Conservation (phyloP, 352 stramenopile species). For the Phytophthora syringae region DNA sequence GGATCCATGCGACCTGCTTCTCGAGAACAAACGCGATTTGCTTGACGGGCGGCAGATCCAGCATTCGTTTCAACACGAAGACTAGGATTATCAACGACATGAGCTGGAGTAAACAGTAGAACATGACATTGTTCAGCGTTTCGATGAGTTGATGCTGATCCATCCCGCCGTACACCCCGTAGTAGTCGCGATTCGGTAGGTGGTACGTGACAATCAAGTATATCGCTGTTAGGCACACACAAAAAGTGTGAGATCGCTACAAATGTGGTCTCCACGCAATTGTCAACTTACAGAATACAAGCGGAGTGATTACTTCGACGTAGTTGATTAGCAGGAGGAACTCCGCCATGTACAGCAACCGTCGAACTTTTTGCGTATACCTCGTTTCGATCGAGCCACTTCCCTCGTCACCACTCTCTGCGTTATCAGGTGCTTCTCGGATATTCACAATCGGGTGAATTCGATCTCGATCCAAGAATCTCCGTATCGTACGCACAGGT, state of each 20-base stretch:
- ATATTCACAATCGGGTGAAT: conserved; percentile 6
- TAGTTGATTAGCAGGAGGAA: conserved; percentile 29
- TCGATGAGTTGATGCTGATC: not conserved
- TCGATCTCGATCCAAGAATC: not conserved
- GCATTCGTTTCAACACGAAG: not conserved
- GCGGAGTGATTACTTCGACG: conserved; percentile 24
- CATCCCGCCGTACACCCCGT: conserved; percentile 8
- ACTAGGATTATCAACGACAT: conserved; percentile 5
- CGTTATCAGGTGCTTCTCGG: not conserved
- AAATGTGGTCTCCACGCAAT: not conserved
- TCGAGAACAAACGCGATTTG: conserved; percentile 47
- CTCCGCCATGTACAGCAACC: conserved; percentile 23
- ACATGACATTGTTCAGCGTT: conserved; percentile 9
- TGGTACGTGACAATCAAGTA: conserved; percentile 12
- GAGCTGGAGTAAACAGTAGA: conserved; percentile 15
- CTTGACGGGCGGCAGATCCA: conserved; percentile 15
- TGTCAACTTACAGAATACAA: conserved; percentile 32
- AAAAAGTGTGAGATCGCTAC: not conserved
- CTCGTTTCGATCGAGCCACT: not conserved
- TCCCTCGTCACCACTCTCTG: not conserved
- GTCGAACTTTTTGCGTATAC: conserved; percentile 1
- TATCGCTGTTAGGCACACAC: not conserved
- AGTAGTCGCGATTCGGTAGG: conserved; percentile 24
- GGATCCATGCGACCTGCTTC: conserved; percentile 26
- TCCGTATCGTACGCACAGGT: no score